Percentiles rank a stretch among this genome's conserved stretches.
Conservation (phyloP, 2,329 filamentous ascomycete genomes). For the Colletotrichum ledebouriae region DNA sequence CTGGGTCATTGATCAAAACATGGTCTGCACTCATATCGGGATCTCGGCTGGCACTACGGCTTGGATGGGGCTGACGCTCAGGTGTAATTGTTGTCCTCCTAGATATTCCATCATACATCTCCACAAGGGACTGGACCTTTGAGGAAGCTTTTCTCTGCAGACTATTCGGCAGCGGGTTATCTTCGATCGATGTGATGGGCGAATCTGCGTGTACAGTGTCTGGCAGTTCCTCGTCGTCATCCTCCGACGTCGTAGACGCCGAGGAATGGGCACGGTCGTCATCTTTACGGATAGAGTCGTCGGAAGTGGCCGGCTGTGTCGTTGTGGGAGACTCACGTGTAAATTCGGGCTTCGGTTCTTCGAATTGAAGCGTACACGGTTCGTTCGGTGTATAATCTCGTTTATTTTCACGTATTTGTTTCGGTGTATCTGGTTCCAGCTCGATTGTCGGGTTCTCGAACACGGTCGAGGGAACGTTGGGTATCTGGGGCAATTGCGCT, state of each 20-base stretch:
- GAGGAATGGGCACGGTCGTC: background rate
- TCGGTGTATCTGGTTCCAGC: conserved; percentile 17
- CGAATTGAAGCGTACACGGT: background rate
- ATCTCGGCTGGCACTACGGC: conserved; percentile 31
- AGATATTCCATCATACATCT: conserved; percentile 62
- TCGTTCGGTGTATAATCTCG: conserved; percentile 1
- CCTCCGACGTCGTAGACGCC: conserved; percentile 45
- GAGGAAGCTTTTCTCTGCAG: conserved; percentile 38
- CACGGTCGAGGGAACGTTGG: conserved; percentile 42
- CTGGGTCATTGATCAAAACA: background rate
- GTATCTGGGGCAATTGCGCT: conserved; percentile 40
- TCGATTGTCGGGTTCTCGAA: conserved; percentile 16
- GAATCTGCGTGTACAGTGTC: conserved; percentile 50
- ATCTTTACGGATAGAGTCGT: background rate
- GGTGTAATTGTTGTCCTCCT: conserved; percentile 40
- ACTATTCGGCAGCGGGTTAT: conserved; percentile 46
- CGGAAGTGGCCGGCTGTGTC: background rate
- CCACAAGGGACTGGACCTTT: conserved; percentile 65
- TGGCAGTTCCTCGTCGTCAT: conserved; percentile 39
- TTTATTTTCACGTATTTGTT: conserved; percentile 1
- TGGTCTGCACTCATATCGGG: background rate
- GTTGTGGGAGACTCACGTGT: conserved; percentile 22
- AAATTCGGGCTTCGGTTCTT: background rate
- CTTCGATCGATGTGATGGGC: conserved; percentile 61
- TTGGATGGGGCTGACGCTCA: conserved; percentile 7